Evolutionary conservation across 2,329 filamentous ascomycete species (phyloP).

Genomic region (Phyllosticta paracitricarpa): DNA sequence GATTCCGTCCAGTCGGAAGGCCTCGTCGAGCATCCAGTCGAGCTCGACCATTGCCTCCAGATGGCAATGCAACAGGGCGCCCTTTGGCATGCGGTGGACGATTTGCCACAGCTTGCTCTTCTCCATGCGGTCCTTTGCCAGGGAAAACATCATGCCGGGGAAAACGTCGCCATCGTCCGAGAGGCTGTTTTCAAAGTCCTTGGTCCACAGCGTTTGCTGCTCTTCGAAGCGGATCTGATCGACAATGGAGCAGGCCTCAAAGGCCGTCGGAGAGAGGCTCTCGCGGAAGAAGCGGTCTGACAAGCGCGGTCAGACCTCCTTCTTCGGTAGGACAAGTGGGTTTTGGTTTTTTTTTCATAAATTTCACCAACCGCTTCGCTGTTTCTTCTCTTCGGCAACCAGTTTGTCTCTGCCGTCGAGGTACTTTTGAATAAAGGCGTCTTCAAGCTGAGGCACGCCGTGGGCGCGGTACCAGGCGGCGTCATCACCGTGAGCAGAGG

Average conservation of each 20-base stretch:
- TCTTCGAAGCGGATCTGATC: conserved; percentile 70
- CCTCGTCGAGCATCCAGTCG: conserved; percentile 64
- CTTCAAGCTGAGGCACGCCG: conserved; percentile 38
- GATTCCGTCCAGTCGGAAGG: conserved; percentile 63
- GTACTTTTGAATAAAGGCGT: conserved; percentile 77
- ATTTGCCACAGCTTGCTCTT: conserved; percentile 77
- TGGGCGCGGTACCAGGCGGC: conserved; percentile 32
- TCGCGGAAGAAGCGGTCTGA: conserved; percentile 61
- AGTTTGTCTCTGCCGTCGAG: conserved; percentile 64
- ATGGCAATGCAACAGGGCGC: conserved; percentile 75
- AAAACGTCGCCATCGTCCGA: conserved; percentile 58
- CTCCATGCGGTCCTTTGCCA: conserved; percentile 81
- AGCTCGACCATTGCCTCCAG: conserved; percentile 86
- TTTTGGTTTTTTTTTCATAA: conserved; percentile 1
- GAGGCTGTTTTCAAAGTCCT: conserved; percentile 59
- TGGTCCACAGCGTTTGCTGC: conserved; percentile 65
- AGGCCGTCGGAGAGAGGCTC: conserved; percentile 67
- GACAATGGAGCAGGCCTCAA: conserved; percentile 69
- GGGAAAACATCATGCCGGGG: conserved; percentile 87
- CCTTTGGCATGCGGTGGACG: conserved; percentile 79
- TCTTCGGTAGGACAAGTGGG: neutral
- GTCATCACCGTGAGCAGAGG: conserved; percentile 15
- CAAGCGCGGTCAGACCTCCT: conserved; percentile 18
- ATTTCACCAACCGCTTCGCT: conserved; percentile 59
- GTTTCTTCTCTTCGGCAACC: conserved; percentile 69